Evolutionary conservation across 2,329 filamentous ascomycete genomes (phyloP).

Genomic region (Aspergillus fijiensis): DNA sequence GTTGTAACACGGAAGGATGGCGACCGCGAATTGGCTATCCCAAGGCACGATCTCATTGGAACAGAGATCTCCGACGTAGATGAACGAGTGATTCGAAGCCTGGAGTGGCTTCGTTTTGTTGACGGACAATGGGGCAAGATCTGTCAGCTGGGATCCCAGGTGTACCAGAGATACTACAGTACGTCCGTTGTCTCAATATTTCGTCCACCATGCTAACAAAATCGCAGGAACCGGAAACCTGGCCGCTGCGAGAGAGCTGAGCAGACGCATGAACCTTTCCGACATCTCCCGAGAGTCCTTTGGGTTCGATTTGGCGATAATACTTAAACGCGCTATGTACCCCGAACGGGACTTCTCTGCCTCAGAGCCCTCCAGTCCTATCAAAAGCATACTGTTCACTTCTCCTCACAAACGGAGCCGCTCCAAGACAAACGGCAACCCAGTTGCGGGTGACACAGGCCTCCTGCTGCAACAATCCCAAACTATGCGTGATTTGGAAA

Average conservation of each 20-base stretch:
- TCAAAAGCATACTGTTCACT: constrained; percentile 29
- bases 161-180: constrained; percentile 86
- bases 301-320: constrained; percentile 38
- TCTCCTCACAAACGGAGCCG: constrained; percentile 23
- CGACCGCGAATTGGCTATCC: constrained; percentile 58
- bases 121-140: constrained; percentile 70
- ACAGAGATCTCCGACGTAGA: constrained; percentile 59
- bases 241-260: constrained; percentile 56
- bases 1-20: constrained; percentile 54
- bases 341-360: constrained; percentile 25
- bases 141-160: constrained; percentile 65
- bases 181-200: constrained; percentile 45
- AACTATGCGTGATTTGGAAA: constrained; percentile 68
- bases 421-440: neutral
- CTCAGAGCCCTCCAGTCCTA: constrained; percentile 33
- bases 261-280: constrained; percentile 51
- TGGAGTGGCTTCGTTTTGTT: constrained; percentile 82
- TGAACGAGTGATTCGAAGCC: constrained; percentile 72
- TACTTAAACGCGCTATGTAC: constrained; percentile 23
- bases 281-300: constrained; percentile 45
- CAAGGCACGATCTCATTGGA: constrained; percentile 70
- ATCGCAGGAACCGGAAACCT: constrained; percentile 40
- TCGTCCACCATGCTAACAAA: constrained; percentile 15
- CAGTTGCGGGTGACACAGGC: constrained; percentile 12
- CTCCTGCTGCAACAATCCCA: constrained; percentile 51